Percentiles rank a stretch among this genome's conserved stretches.
phyloP scores from a whole-genome alignment of 371 early-diverging fungal genomes.

The Apophysomyces trapeziformis region DNA sequence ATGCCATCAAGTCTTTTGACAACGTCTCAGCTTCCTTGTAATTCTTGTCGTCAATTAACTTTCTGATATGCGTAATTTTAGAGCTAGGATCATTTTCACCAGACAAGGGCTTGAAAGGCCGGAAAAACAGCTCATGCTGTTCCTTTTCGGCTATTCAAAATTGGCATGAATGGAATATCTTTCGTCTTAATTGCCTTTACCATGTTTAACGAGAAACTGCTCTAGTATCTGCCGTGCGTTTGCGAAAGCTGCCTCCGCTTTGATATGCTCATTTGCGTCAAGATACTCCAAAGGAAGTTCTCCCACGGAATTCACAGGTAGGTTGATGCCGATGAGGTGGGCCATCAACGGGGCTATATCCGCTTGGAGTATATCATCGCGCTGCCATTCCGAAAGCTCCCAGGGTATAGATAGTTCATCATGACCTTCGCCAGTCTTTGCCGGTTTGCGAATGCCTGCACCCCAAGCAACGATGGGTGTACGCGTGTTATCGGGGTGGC shows the following conservation, averaged over 20 bases:
- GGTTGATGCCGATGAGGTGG: conserved; percentile 80
- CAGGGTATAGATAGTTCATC: conserved; percentile 76
- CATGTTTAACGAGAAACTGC: conserved; percentile 84
- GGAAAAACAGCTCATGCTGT: conserved; percentile 75
- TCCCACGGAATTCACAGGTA: conserved; percentile 94
- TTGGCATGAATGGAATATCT: no score
- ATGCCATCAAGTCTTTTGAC: conserved; percentile 62
- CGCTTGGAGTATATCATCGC: conserved; percentile 90
- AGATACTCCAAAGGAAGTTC: conserved; percentile 82
- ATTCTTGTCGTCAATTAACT: conserved; percentile 59
- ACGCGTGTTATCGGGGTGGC: conserved; percentile 93
- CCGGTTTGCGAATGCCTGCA: conserved; percentile 79
- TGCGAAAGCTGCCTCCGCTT: conserved; percentile 74
- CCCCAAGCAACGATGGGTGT: conserved; percentile 97
- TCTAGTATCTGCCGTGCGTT: conserved; percentile 87
- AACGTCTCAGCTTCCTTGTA: conserved; percentile 69
- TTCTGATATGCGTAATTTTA: conserved; percentile 61
- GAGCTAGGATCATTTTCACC: conserved; percentile 53
- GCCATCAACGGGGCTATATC: conserved; percentile 97
- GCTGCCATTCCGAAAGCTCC: conserved; percentile 57
- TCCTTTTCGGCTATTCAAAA: conserved; percentile 66
- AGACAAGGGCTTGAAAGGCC: conserved; percentile 69
- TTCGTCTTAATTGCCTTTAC: conserved; percentile 22
- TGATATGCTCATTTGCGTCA: conserved; percentile 63
- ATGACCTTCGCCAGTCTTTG: conserved; percentile 44